phyloP scores from a whole-genome alignment of 2,329 filamentous ascomycete species.

The Onygenales sp. region DNA sequence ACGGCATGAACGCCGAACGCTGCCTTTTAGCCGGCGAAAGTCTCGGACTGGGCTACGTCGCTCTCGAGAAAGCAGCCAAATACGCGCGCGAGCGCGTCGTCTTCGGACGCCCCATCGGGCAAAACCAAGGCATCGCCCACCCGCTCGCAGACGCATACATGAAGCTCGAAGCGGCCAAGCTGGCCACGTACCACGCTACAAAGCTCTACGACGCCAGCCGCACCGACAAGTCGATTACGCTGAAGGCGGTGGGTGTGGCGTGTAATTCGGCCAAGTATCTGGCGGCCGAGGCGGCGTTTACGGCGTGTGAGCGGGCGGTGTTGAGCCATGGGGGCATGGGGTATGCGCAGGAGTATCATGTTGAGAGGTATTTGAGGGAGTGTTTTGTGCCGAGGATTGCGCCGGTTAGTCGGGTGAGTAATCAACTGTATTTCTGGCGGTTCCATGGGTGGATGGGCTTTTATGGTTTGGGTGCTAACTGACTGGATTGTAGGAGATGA shows the following conservation, averaged over 20 bases:
- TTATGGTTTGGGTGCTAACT: background rate
- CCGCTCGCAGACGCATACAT: constrained; percentile 51
- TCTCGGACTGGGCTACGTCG: constrained; percentile 68
- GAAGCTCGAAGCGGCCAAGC: constrained; percentile 52
- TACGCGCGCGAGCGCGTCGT: constrained; percentile 60
- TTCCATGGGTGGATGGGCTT: background rate
- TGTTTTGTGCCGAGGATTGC: constrained; percentile 51
- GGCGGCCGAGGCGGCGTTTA: constrained; percentile 53
- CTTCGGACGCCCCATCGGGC: constrained; percentile 48
- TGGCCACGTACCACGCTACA: constrained; percentile 53
- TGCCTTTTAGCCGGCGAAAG: constrained; percentile 71
- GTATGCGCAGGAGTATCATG: constrained; percentile 54
- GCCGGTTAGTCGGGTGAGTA: constrained; percentile 38
- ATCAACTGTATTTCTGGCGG: background rate
- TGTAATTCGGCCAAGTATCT: constrained; percentile 51
- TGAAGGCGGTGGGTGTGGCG: constrained; percentile 50
- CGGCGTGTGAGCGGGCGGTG: constrained; percentile 48
- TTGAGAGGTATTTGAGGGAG: constrained; percentile 51
- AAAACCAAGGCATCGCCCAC: constrained; percentile 52
- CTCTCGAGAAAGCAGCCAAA: constrained; percentile 49
- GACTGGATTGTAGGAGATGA: constrained; percentile 32
- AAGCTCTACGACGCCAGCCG: constrained; percentile 47
- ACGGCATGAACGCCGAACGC: constrained; percentile 72
- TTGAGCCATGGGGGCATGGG: constrained; percentile 54
- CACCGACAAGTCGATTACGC: constrained; percentile 43